A percentile compares a stretch with the other conserved stretches of the same genome.
Evolutionary conservation across 768 basidiomycete genomes (phyloP).

Genomic region (Porpolomopsis calyptriformis): DNA sequence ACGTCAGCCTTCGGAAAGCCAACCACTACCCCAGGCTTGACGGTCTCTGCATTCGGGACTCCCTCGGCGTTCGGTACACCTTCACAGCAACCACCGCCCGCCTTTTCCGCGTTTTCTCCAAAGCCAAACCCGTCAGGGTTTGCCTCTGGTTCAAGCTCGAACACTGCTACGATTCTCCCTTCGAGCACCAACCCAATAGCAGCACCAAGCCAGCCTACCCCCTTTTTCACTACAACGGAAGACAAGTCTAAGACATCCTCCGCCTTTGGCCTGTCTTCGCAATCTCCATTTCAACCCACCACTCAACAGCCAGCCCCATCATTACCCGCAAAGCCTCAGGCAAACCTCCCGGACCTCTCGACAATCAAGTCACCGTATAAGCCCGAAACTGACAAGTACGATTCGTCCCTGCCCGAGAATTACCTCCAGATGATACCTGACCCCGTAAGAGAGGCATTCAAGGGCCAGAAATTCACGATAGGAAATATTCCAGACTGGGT

Average conservation of each 20-base stretch:
- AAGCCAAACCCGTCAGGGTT: slow-evolving; percentile 4
- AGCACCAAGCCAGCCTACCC: slow-evolving; percentile 8
- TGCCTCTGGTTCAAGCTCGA: slow-evolving; percentile 15
- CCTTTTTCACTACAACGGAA: slow-evolving; percentile 20
- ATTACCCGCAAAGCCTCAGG: slow-evolving; percentile 6
- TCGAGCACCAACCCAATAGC: slow-evolving; percentile 1
- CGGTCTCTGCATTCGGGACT: slow-evolving; percentile 9
- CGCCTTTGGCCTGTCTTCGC: not conserved
- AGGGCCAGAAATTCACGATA: slow-evolving; percentile 50
- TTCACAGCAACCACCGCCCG: not conserved
- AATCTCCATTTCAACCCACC: not conserved
- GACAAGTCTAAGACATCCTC: too few relatives aligned
- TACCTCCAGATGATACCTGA: slow-evolving; percentile 48
- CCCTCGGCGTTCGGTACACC: slow-evolving; percentile 6
- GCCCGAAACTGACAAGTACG: slow-evolving; percentile 46
- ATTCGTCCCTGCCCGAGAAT: slow-evolving; percentile 42
- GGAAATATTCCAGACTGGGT: slow-evolving; percentile 63
- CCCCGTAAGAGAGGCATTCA: slow-evolving; percentile 42
- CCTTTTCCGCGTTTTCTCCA: slow-evolving; percentile 8
- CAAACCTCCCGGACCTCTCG: slow-evolving; percentile 20
- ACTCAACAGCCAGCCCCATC: slow-evolving; percentile 3
- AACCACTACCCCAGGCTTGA: slow-evolving; percentile 1
- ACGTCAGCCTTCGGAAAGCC: slow-evolving; percentile 14
- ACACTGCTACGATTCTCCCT: slow-evolving; percentile 10
- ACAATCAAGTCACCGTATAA: slow-evolving; percentile 24